Conservation (phyloP, 164 flowering plant genomes). For the Litsea cubeba region DNA sequence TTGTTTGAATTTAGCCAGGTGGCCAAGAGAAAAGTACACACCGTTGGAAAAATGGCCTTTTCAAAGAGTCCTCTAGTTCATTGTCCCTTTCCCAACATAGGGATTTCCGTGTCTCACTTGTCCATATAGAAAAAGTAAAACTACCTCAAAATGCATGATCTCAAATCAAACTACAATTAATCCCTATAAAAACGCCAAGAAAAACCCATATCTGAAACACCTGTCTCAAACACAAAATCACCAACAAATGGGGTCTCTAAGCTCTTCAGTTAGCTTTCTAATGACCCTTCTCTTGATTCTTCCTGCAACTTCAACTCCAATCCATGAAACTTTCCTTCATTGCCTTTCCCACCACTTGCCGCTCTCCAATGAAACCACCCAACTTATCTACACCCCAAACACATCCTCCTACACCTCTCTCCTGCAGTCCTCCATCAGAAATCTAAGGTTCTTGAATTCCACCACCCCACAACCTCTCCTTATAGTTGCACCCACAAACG, state of each 20-base stretch:
- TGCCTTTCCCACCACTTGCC: slow-evolving; percentile 1
- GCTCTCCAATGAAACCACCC: background rate
- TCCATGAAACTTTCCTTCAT: slow-evolving; percentile 1
- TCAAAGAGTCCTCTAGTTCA: too few relatives aligned
- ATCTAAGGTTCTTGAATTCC: slow-evolving; percentile 13
- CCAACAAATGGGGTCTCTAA: background rate
- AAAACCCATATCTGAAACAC: too few relatives aligned
- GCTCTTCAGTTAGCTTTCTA: background rate
- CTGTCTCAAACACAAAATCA: too few relatives aligned
- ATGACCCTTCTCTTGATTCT: background rate
- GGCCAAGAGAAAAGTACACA: too few relatives aligned
- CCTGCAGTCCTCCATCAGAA: slow-evolving; percentile 12
- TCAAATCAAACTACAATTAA: too few relatives aligned
- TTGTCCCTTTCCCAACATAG: too few relatives aligned
- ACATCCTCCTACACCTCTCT: slow-evolving; percentile 10
- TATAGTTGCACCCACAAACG: slow-evolving; percentile 21
- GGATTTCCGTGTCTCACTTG: too few relatives aligned
- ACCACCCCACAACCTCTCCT: slow-evolving; percentile 15
- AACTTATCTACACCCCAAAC: background rate
- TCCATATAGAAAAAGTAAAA: too few relatives aligned
- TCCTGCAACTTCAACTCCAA: background rate
- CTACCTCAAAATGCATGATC: too few relatives aligned
- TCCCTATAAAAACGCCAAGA: too few relatives aligned
- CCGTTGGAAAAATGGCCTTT: too few relatives aligned
- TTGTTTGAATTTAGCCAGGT: too few relatives aligned